Percentiles rank a stretch among this genome's conserved stretches.
Evolutionary conservation across 2,329 filamentous ascomycete species (phyloP).

Genomic region (Beauveria bassiana): DNA sequence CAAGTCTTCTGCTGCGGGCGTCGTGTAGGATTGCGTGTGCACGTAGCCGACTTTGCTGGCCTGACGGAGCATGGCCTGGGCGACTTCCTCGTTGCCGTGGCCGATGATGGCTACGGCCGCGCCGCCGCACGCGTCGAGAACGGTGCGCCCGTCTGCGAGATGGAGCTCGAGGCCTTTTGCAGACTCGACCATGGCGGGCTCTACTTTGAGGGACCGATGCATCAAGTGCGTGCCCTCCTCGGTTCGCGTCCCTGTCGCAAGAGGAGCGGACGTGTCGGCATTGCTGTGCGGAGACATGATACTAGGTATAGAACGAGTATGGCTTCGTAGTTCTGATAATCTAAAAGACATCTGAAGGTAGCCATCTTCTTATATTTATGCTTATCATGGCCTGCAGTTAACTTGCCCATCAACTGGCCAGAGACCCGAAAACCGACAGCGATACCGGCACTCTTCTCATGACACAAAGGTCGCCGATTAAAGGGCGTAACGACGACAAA

Average conservation of each 20-base stretch:
- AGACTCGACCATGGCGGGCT: slow-evolving; percentile 30
- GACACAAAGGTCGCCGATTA: neutral
- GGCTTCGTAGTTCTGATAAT: neutral
- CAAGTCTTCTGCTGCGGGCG: slow-evolving; percentile 21
- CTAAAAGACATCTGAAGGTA: neutral
- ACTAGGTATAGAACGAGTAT: neutral
- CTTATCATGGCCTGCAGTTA: neutral
- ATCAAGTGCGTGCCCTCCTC: slow-evolving; percentile 18
- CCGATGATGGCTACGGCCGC: slow-evolving; percentile 53
- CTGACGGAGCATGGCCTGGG: slow-evolving; percentile 46
- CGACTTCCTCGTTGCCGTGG: slow-evolving; percentile 49
- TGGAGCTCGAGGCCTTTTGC: slow-evolving; percentile 32
- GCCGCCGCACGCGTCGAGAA: slow-evolving; percentile 30
- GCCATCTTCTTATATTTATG: neutral
- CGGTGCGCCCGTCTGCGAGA: slow-evolving; percentile 24
- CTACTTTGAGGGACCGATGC: slow-evolving; percentile 25
- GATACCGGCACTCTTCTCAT: neutral
- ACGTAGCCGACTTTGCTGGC: slow-evolving; percentile 31
- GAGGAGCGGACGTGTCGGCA: slow-evolving; percentile 7
- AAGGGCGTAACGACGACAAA: slow-evolving; percentile 4
- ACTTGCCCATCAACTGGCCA: neutral
- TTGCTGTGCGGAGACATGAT: slow-evolving; percentile 16
- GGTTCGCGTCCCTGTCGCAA: neutral
- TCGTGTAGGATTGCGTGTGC: slow-evolving; percentile 21
- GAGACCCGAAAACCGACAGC: slow-evolving; percentile 8